These are phyloP conservation scores for Aspergillus japonicus DNA, from an alignment of 2,329 filamentous ascomycete genomes.

Conservation along the genomic window DNA sequence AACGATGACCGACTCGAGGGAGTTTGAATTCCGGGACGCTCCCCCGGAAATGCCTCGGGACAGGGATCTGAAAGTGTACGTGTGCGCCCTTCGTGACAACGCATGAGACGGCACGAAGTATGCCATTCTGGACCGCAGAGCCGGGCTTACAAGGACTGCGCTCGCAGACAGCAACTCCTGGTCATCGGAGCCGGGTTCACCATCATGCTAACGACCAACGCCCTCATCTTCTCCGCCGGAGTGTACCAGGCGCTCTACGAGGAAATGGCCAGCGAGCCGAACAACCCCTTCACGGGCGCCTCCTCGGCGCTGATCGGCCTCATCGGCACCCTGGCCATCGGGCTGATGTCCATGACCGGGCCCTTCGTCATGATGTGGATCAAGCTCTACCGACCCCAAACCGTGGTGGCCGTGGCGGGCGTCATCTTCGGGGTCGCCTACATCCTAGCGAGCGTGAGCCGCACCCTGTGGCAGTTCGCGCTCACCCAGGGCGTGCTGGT, in stretches of 20 bases:
- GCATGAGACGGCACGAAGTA: too few relatives aligned
- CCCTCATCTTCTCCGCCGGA: slow-evolving; percentile 42
- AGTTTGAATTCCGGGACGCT: background rate
- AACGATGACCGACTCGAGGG: background rate
- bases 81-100: background rate
- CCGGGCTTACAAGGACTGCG: background rate
- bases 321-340: slow-evolving; percentile 39
- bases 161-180: slow-evolving; percentile 9
- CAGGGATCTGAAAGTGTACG: background rate
- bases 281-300: slow-evolving; percentile 36
- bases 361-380: slow-evolving; percentile 38
- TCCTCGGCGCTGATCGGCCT: slow-evolving; percentile 40
- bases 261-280: slow-evolving; percentile 26
- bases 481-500: background rate
- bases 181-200: slow-evolving; percentile 28
- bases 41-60: background rate
- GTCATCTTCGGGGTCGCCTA: slow-evolving; percentile 34
- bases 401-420: slow-evolving; percentile 34
- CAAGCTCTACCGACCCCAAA: slow-evolving; percentile 35
- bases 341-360: slow-evolving; percentile 40
- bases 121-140: too few relatives aligned
- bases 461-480: background rate
- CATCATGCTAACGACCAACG: slow-evolving; percentile 38
- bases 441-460: slow-evolving; percentile 15
- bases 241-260: slow-evolving; percentile 45